These are phyloP conservation scores for Erodium texanum DNA, from an alignment of 441 rosid genomes.

Conservation along the genomic window DNA sequence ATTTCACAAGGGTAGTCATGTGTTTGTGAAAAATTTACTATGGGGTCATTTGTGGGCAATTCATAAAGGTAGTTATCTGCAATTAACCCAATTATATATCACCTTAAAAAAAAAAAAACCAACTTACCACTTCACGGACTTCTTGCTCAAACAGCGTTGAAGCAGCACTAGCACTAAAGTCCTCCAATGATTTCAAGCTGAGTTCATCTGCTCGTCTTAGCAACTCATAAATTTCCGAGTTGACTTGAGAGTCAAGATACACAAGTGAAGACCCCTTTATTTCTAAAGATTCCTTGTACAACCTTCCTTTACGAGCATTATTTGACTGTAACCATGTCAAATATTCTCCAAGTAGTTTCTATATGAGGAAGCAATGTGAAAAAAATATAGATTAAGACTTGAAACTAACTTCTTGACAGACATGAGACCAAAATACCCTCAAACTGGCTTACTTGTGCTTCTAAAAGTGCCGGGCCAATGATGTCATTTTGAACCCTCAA, in stretches of 20 bases:
- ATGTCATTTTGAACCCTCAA: conserved; percentile 57
- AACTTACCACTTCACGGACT: conserved; percentile 76
- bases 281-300: conserved; percentile 60
- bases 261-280: conserved; percentile 52
- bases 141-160: conserved; percentile 63
- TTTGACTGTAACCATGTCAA: conserved; percentile 55
- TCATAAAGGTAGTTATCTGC: too few relatives aligned
- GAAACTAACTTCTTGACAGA: conserved; percentile 6
- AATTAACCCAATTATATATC: too few relatives aligned
- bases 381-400: not conserved
- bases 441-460: conserved; percentile 73
- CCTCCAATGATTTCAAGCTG: conserved; percentile 51
- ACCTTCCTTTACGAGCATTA: conserved; percentile 50
- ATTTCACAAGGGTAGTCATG: too few relatives aligned
- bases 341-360: conserved; percentile 67
- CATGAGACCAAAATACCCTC: not conserved
- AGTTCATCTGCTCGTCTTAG: conserved; percentile 39
- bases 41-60: too few relatives aligned
- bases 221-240: conserved; percentile 37
- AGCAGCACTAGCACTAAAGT: conserved; percentile 47
- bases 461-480: conserved; percentile 63
- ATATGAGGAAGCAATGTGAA: conserved; percentile 23
- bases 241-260: conserved; percentile 29
- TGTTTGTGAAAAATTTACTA: too few relatives aligned
- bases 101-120: not conserved